Base-by-base conservation (phyloP, 331 rosid genomes). In the Saraca asoca region DNA sequence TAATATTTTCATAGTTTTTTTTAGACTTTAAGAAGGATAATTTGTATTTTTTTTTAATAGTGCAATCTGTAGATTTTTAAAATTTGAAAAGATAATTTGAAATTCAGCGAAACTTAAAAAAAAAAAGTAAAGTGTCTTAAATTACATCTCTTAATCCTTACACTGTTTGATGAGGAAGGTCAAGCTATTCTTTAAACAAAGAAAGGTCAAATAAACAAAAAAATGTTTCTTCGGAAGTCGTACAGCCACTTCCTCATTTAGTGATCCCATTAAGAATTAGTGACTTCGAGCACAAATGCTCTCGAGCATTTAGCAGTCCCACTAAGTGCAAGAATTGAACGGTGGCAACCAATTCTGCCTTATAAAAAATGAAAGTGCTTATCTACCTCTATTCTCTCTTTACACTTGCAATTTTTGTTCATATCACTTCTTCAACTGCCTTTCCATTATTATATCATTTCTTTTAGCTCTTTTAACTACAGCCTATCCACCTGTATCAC, bases 261-360 rank as follows among this genome's bases (percentile, higher is more conserved):
- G 79, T 34, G 10, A 48, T 52, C 74, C 65, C 81, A 78, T 78
- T 49, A n/a, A 46, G 59, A 76, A 51, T 73, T 59, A 69, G 78
- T 73, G 73, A 33, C 56, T 69, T 29, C 9, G 29, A 41, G 46
- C 63, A 49, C 49, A 60, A 10, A 74, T 79, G 69, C 54, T 75
- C 63, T 75, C 9, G 54, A 70, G 64, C 82, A 68, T 67, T 38
- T 34, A 73, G 44, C 7, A 60, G 24, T 14, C 59, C 70, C 80
- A 69, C 75, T 12, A 52, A 65, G 43, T 7, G 13, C 74, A 2
- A 39, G 41, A 66, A 61, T 29, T 58, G 79, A 71, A 75, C 54
- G 83, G 83, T 82, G 80, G 73, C 79, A 62, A 49, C 57, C 33
- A 39, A 58, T 54, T 64, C 18, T 65, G 43, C 78, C 70, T 58